Evolutionary conservation across 768 basidiomycete species (phyloP).

Genomic region (Suillus subaureus): DNA sequence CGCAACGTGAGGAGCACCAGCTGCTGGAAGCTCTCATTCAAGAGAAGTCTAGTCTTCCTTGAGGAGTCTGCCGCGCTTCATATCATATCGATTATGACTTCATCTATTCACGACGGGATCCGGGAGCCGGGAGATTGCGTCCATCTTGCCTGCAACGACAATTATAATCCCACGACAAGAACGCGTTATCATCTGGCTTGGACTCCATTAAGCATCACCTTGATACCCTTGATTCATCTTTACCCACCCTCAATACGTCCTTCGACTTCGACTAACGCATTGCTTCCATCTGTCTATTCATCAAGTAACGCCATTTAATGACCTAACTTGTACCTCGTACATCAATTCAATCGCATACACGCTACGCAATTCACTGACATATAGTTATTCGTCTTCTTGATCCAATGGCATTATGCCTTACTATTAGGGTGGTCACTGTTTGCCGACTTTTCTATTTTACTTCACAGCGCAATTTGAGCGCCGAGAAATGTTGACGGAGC

Average conservation of each 20-base stretch:
- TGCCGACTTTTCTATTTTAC: background rate
- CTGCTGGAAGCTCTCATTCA: slow-evolving; percentile 53
- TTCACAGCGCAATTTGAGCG: slow-evolving; percentile 13
- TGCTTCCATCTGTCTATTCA: slow-evolving; percentile 15
- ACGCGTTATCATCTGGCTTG: slow-evolving; percentile 14
- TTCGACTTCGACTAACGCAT: slow-evolving; percentile 17
- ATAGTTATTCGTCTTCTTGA: slow-evolving; percentile 13
- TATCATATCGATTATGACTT: slow-evolving; percentile 9
- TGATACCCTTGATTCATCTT: slow-evolving; percentile 38
- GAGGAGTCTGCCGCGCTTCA: slow-evolving; percentile 10
- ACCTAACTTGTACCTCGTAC: slow-evolving; percentile 30
- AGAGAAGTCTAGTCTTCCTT: slow-evolving; percentile 48
- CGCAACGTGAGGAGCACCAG: slow-evolving; percentile 46
- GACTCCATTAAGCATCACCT: slow-evolving; percentile 21
- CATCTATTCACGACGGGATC: slow-evolving; percentile 14
- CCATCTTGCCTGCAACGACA: slow-evolving; percentile 7
- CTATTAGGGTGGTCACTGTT: slow-evolving; percentile 4
- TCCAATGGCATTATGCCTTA: slow-evolving; percentile 6
- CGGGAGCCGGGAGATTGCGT: background rate
- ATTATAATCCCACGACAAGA: slow-evolving; percentile 11
- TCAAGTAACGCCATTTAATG: slow-evolving; percentile 27
- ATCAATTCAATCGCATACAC: slow-evolving; percentile 13
- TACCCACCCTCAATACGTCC: slow-evolving; percentile 25
- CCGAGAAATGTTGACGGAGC: slow-evolving; percentile 11
- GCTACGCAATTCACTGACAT: slow-evolving; percentile 10